Percentiles rank a stretch among this genome's conserved stretches.
These are phyloP conservation scores for Trichophyton mentagrophytes DNA, from an alignment of 2,329 filamentous ascomycete genomes.

Conservation along the genomic window DNA sequence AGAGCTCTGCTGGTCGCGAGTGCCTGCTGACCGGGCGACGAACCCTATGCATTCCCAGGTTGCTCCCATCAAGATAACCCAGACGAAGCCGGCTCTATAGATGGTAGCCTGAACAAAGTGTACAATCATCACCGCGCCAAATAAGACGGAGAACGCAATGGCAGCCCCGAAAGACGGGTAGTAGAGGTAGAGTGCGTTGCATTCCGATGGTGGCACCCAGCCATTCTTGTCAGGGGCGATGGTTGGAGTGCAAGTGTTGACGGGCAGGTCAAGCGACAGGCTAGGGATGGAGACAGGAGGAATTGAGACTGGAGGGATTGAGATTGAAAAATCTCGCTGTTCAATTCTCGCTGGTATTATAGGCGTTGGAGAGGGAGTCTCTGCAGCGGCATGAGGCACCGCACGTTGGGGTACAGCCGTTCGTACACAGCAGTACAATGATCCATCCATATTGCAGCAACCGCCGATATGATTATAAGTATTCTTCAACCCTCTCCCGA, in stretches of 20 bases:
- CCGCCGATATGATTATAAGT: background rate
- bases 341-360: background rate
- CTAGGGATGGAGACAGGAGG: constrained; percentile 5
- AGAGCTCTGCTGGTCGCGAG: constrained; percentile 26
- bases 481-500: background rate
- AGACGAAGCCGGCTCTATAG: constrained; percentile 13
- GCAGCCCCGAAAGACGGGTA: constrained; percentile 13
- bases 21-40: constrained; percentile 16
- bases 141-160: constrained; percentile 9
- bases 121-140: constrained; percentile 6
- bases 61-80: constrained; percentile 13
- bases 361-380: background rate
- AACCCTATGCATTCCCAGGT: constrained; percentile 10
- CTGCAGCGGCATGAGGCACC: background rate
- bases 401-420: background rate
- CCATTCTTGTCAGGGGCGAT: constrained; percentile 17
- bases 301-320: constrained; percentile 3
- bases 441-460: background rate
- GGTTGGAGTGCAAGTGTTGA: constrained; percentile 12
- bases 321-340: background rate
- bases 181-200: constrained; percentile 26
- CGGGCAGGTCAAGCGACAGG: background rate
- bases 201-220: constrained; percentile 14
- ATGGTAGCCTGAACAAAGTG: constrained; percentile 11
- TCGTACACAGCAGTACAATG: background rate